Conservation (phyloP, 345 rosid species). For the Sapria himalayana region DNA sequence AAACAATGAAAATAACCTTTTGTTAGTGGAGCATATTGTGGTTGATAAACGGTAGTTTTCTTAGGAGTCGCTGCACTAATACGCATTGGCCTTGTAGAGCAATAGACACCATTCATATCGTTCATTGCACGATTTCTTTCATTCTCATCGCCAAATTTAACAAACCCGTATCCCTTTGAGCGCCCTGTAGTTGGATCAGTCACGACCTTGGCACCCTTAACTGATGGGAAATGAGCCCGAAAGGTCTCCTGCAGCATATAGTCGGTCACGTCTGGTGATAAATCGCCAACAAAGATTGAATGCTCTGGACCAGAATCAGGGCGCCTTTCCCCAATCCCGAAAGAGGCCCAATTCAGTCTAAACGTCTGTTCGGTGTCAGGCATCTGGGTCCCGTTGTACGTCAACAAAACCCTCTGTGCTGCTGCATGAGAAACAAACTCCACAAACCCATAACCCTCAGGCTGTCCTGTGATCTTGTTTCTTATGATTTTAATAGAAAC, state of each 20-base stretch:
- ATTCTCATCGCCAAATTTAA: conserved; percentile 69
- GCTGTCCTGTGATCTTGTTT: conserved; percentile 79
- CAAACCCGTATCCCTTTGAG: conserved; percentile 93
- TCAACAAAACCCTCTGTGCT: conserved; percentile 70
- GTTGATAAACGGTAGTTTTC: conserved; percentile 44
- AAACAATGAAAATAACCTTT: conserved; percentile 33
- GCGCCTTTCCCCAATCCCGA: conserved; percentile 74
- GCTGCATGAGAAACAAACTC: conserved; percentile 81
- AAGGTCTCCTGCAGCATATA: conserved; percentile 88
- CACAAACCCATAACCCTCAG: conserved; percentile 93
- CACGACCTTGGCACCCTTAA: conserved; percentile 97
- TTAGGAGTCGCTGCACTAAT: conserved; percentile 84
- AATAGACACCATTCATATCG: conserved; percentile 85
- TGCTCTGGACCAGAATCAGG: conserved; percentile 84
- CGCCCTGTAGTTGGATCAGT: conserved; percentile 95
- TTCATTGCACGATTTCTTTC: conserved; percentile 86
- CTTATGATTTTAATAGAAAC: conserved; percentile 81
- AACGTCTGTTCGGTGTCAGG: conserved; percentile 71
- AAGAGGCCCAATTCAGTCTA: conserved; percentile 95
- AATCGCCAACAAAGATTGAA: conserved; percentile 91
- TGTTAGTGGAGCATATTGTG: conserved; percentile 25
- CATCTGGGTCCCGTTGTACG: conserved; percentile 74
- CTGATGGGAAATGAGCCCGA: conserved; percentile 59
- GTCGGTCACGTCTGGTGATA: conserved; percentile 86
- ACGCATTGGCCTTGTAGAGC: conserved; percentile 90